These are phyloP conservation scores for Brettanomyces sp. DNA, from an alignment of 805 yeast genomes.

Conservation along the genomic window DNA sequence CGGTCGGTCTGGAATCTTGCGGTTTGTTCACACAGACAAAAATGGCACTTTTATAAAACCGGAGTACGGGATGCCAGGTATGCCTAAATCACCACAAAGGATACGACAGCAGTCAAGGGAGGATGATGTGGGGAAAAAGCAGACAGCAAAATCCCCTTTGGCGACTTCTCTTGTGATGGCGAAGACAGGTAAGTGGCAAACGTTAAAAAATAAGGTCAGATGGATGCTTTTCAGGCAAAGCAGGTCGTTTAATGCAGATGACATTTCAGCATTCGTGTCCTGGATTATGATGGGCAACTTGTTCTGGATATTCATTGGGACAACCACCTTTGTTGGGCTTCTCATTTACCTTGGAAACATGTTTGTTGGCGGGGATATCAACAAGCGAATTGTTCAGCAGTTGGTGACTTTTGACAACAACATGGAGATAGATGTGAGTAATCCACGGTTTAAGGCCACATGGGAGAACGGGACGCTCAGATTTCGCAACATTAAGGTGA, in stretches of 20 bases:
- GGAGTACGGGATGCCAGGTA: no score
- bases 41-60: no score
- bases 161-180: no score
- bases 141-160: no score
- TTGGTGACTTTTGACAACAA: slow-evolving; percentile 25
- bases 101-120: no score
- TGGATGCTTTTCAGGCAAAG: slow-evolving; percentile 42
- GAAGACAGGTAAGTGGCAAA: no score
- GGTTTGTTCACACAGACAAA: no score
- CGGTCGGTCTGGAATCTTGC: no score
- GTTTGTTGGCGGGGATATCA: slow-evolving; percentile 18
- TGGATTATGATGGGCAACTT: slow-evolving; percentile 51
- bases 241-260: slow-evolving; percentile 40
- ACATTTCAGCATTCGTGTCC: slow-evolving; percentile 44
- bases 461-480: slow-evolving; percentile 42
- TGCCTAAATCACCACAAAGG: no score
- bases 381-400: slow-evolving; percentile 19
- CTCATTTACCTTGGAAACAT: slow-evolving; percentile 35
- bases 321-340: slow-evolving; percentile 46
- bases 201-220: slow-evolving; percentile 16
- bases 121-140: no score
- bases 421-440: slow-evolving; percentile 18
- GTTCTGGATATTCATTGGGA: slow-evolving; percentile 45
- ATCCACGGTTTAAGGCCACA: slow-evolving; percentile 31
- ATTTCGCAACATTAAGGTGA: slow-evolving; percentile 31